Percentiles rank a stretch among this genome's conserved stretches.
These are phyloP conservation scores for Angomonas ambiguus DNA, from an alignment of 208 protist species.

Conservation along the genomic window DNA sequence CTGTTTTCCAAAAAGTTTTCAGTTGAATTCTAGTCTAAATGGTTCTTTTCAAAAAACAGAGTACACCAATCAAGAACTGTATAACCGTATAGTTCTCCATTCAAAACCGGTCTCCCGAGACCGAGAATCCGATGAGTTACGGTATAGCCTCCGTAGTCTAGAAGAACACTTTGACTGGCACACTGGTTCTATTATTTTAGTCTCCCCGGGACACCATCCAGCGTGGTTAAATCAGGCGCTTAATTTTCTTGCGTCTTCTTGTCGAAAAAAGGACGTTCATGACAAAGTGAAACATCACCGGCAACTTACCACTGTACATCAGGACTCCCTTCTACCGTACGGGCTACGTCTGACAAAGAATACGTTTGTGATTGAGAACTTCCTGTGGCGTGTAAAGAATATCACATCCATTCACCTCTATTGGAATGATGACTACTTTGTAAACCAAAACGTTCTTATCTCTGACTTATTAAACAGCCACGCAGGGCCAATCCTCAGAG, in stretches of 20 bases:
- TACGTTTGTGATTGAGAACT: conserved; percentile 49
- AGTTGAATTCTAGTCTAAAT: too few relatives aligned
- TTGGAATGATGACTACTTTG: conserved; percentile 78
- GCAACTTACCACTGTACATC: conserved; percentile 59
- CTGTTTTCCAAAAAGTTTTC: not conserved
- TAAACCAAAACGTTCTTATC: conserved; percentile 48
- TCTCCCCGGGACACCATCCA: conserved; percentile 94
- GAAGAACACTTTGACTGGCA: conserved; percentile 93
- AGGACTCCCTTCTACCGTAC: conserved; percentile 62
- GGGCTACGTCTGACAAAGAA: conserved; percentile 43
- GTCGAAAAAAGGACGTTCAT: conserved; percentile 16
- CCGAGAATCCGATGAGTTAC: conserved; percentile 91
- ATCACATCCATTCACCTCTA: conserved; percentile 50
- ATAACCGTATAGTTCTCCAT: not conserved
- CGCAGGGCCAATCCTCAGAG: conserved; percentile 53
- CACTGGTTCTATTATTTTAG: conserved; percentile 78
- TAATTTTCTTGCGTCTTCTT: conserved; percentile 49
- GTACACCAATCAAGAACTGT: not conserved
- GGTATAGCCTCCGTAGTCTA: conserved; percentile 91
- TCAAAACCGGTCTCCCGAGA: not conserved
- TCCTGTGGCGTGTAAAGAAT: conserved; percentile 54
- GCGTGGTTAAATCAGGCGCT: conserved; percentile 77
- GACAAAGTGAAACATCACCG: conserved; percentile 35
- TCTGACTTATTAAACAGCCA: conserved; percentile 58
- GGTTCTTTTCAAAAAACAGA: not conserved